Conservation (phyloP, 2,329 filamentous ascomycete genomes). For the Cephalotrichum gorgonifer region DNA sequence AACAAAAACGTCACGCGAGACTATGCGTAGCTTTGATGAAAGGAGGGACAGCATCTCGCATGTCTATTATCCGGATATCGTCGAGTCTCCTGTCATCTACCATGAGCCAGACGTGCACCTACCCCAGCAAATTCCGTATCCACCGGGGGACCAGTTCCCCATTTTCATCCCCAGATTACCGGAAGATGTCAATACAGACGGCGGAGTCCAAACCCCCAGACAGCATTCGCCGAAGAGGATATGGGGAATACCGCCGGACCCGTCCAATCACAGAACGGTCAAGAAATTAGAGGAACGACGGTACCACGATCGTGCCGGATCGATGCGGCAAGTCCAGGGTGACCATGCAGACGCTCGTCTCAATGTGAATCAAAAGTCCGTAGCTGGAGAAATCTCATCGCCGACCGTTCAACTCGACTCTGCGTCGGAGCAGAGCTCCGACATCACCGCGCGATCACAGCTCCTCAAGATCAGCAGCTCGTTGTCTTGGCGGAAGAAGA, state of each 20-base stretch:
- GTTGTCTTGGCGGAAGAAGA: background rate
- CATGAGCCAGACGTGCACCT: background rate
- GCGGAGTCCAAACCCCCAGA: conserved; percentile 10
- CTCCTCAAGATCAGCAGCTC: conserved; percentile 28
- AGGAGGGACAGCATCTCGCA: background rate
- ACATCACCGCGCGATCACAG: conserved; percentile 29
- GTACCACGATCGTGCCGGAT: conserved; percentile 31
- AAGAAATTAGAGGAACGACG: conserved; percentile 25
- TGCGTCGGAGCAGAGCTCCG: conserved; percentile 16
- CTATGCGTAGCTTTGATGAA: background rate
- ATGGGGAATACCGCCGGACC: conserved; percentile 15
- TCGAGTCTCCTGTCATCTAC: background rate
- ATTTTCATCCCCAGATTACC: conserved; percentile 25
- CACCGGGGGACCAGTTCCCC: background rate
- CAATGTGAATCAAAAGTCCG: conserved; percentile 21
- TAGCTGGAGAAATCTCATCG: background rate
- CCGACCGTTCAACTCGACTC: background rate
- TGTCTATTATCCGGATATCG: background rate
- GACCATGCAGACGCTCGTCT: conserved; percentile 28
- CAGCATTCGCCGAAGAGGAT: conserved; percentile 7
- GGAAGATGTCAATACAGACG: conserved; percentile 18
- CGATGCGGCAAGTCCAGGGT: conserved; percentile 28
- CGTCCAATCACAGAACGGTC: conserved; percentile 29
- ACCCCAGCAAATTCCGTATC: background rate
- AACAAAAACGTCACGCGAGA: background rate